Base-by-base conservation (phyloP, 2,329 filamentous ascomycete species). In the Orbilia blumenaviensis region DNA sequence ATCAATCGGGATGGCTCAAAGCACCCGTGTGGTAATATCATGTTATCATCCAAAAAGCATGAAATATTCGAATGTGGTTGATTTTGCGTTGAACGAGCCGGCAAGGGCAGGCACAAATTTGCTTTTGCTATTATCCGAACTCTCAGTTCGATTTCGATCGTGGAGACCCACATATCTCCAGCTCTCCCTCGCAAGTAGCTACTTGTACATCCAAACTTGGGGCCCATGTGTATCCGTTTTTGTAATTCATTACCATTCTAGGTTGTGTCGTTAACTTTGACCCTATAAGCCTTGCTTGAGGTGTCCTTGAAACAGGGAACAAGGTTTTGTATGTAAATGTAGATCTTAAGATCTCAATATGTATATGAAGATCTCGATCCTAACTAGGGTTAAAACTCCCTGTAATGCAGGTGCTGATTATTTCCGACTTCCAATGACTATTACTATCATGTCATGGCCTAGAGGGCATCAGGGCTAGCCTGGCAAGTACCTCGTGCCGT, bases 341-440 rank as follows among this genome's bases (percentile, higher is more conserved):
- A 41, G 50, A 72, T 72, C 58, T 72, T 72, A 72, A 72, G 67
- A 72, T 66, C 68, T 32, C 61, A 23, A 64, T 42, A 41, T 66
- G 60, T 41, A 72, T 73, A 66, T 44, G 50, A 41, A 64, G 52
- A 73, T 73, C 68, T 64, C 50, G 50, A 50, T 27, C 50, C 27
- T 16, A 61, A 41, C 41, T 60, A 21, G 60, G 50, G 50, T 41
- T 34, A 42, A 34, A 21, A n/a, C 29, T 25, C 42, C 42, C 52
- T 69, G 56, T 36, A 52, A 60, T 63, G 67, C 46, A 48, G 27
- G 38, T 56, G 46, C 67, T 56, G 58, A 58, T 72, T 72, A 56
- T 64, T 72, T 64, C 58, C 48, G 41, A 58, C 58, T 64, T 4
- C 34, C 42, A 48, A 46, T 58, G 21, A 14, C 18, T 46, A 9